Base-by-base conservation (phyloP, 2,329 filamentous ascomycete genomes). In the Epichloe sibirici region DNA sequence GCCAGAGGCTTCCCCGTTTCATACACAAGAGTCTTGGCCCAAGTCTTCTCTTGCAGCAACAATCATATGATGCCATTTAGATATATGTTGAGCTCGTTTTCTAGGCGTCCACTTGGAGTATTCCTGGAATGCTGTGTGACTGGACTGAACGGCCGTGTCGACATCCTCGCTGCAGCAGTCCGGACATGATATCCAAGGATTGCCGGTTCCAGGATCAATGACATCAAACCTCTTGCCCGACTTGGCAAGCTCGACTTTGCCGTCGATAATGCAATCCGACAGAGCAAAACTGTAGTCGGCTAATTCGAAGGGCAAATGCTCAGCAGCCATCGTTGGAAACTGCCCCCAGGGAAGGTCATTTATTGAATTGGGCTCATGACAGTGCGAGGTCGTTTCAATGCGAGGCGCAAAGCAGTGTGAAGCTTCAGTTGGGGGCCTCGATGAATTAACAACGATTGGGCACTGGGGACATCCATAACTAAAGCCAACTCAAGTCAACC, bases 1-100 rank as follows among this genome's bases (percentile, higher is more conserved):
- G 69, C 62, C 0, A 79, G 65, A 2, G 79, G 77, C 57, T 82
- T 82, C 3, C 79, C 79, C 0, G 77, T 81, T 62, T 82, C 77
- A 55, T 68, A 63, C 2, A 69, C 67, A 1, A 74, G 52, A 4
- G 74, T 61, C 37, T 57, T 65, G 0, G 71, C 70, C 4, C 4
- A 74, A 51, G 49, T 74, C 71, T 4, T 66, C 62, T n/a, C 65
- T 62, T 4, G 66, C 59, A 3, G 57, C 62, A 0, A 61, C 51
- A 50, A 73, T 69, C 6, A 70, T 62, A 2, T 58, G 53, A 53
- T 70, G 64, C 70, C 70, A 72, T 11, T 57, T 58, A 3, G 65
- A 56, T 5, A 74, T 61, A 11, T 63, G 61, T 45, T 69, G 59
- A 5, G 68, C 66, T 15, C 70, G 62, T 56, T 56, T 51, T 39